These are phyloP conservation scores for Mycocentrospora acerina DNA, from an alignment of 2,329 filamentous ascomycete species.

Conservation along the genomic window DNA sequence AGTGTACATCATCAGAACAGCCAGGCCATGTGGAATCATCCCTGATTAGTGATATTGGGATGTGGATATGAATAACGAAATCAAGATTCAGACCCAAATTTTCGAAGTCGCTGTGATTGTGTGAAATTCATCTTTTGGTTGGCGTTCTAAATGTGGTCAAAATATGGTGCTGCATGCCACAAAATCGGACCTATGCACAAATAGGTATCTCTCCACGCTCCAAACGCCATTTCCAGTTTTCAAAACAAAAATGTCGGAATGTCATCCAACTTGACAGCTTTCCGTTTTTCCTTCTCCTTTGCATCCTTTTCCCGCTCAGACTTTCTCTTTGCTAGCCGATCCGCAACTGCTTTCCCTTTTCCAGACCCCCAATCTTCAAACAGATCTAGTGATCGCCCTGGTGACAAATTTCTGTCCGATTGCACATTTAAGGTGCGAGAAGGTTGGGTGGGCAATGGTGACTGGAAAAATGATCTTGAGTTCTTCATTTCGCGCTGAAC, in stretches of 20 bases:
- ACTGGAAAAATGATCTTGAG: neutral
- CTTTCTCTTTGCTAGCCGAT: conserved; percentile 35
- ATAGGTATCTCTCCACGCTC: too few species aligned
- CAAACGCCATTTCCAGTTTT: conserved; percentile 1
- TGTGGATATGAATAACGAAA: conserved; percentile 3
- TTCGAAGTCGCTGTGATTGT: too few species aligned
- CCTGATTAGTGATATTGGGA: too few species aligned
- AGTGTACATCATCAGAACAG: too few species aligned
- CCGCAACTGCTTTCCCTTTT: conserved; percentile 21
- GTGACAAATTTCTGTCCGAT: neutral
- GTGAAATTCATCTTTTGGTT: too few species aligned
- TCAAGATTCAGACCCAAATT: too few species aligned
- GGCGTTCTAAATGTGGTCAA: too few species aligned
- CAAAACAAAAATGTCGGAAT: conserved; percentile 51
- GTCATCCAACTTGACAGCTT: conserved; percentile 34
- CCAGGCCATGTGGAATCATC: too few species aligned
- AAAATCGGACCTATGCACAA: too few species aligned
- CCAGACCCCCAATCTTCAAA: conserved; percentile 8
- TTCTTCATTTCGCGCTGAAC: neutral
- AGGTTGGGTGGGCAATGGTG: conserved; percentile 4
- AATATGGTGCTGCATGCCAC: too few species aligned
- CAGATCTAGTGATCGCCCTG: conserved; percentile 5
- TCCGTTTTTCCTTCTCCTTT: conserved; percentile 27
- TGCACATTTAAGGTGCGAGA: neutral
- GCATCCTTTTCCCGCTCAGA: conserved; percentile 26